Evolutionary conservation across 2,329 filamentous ascomycete genomes (phyloP).

Genomic region (Talaromyces piceae): DNA sequence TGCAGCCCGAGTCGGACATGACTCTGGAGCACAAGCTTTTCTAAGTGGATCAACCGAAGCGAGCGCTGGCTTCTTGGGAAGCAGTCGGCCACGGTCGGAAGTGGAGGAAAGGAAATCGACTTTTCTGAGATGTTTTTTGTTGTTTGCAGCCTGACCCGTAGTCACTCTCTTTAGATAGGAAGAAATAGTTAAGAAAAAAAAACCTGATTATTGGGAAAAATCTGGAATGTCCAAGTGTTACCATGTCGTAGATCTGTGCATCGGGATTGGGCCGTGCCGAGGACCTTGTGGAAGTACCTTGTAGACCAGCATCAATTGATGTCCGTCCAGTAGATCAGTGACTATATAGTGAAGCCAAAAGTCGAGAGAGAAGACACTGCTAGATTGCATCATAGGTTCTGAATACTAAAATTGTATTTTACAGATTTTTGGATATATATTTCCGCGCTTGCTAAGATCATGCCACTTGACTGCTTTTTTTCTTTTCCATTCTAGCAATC

Average conservation of each 20-base stretch:
- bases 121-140: conserved; percentile 2
- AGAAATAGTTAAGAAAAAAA: background rate
- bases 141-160: conserved; percentile 8
- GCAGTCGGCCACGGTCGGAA: too few relatives aligned
- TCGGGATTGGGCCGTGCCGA: background rate
- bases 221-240: background rate
- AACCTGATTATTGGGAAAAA: too few relatives aligned
- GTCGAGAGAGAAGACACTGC: too few relatives aligned
- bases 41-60: background rate
- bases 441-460: too few relatives aligned
- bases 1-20: conserved; percentile 98
- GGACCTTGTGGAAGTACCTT: background rate
- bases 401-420: too few relatives aligned
- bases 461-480: background rate
- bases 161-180: conserved; percentile 9
- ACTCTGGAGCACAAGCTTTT: conserved; percentile 98
- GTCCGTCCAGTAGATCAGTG: background rate
- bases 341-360: too few relatives aligned
- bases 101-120: background rate
- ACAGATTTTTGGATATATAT: too few relatives aligned
- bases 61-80: too few relatives aligned
- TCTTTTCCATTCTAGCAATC: too few relatives aligned
- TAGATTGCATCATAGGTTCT: too few relatives aligned
- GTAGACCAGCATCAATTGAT: background rate
- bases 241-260: background rate